Evolutionary conservation across 805 yeast species (phyloP).

Genomic region (Suhomyces tanzawaensis): DNA sequence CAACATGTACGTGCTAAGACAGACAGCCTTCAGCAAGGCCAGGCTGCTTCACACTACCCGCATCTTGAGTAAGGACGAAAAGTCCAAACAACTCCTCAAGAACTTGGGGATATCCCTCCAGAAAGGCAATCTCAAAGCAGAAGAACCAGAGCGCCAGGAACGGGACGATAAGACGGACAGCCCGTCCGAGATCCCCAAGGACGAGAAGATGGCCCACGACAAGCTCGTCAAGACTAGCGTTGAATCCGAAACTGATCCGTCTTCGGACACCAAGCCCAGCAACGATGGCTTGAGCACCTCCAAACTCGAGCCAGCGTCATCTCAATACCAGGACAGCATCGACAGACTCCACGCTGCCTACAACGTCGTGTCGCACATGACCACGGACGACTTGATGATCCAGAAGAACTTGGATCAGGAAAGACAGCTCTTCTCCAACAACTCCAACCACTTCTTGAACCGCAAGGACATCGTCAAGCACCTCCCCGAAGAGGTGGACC

Average conservation of each 20-base stretch:
- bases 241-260: background rate
- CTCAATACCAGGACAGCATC: constrained; percentile 7
- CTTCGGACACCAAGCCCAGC: background rate
- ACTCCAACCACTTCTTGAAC: constrained; percentile 35
- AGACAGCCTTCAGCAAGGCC: no score
- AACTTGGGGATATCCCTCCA: constrained; percentile 32
- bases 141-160: constrained; percentile 1
- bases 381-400: constrained; percentile 34
- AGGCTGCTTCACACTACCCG: background rate
- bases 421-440: constrained; percentile 31
- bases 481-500: constrained; percentile 37
- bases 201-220: background rate
- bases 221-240: background rate
- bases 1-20: background rate
- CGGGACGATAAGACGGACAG: background rate
- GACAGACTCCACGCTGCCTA: constrained; percentile 21
- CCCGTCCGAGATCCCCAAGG: background rate
- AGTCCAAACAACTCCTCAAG: constrained; percentile 21
- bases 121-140: constrained; percentile 27
- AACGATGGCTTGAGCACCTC: background rate
- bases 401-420: constrained; percentile 37
- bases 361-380: constrained; percentile 34
- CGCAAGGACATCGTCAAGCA: constrained; percentile 27
- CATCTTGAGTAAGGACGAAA: constrained; percentile 8
- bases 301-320: background rate